Evolutionary conservation across 169 alveolate genomes (phyloP).

Genomic region (Prorocentrum cordatum): DNA sequence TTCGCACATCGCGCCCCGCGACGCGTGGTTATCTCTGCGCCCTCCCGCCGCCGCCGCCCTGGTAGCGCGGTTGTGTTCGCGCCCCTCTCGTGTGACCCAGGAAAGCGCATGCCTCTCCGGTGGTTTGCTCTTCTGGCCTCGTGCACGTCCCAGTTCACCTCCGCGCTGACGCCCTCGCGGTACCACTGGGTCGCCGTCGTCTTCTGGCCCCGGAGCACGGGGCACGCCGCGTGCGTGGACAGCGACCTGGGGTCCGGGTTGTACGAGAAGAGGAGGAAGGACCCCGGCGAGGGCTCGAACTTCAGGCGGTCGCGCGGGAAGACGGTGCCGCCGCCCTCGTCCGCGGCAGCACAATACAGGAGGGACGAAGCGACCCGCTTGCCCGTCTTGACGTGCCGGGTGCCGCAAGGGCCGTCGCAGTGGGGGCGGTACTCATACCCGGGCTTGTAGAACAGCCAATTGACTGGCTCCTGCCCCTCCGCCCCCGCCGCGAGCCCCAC

Average conservation of each 20-base stretch:
- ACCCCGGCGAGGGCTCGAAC: not conserved
- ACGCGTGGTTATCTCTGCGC: too few relatives aligned
- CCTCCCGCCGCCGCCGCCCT: too few relatives aligned
- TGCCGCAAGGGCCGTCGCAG: not conserved
- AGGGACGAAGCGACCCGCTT: not conserved
- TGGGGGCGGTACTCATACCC: not conserved
- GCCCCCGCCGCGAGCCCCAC: not conserved
- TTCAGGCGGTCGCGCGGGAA: not conserved
- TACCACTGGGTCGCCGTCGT: not conserved
- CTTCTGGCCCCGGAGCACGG: not conserved
- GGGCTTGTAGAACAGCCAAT: not conserved
- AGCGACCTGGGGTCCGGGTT: not conserved
- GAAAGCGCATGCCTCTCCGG: too few relatives aligned
- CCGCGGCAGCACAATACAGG: not conserved
- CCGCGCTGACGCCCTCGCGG: not conserved
- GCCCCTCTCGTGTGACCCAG: too few relatives aligned
- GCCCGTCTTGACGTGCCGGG: not conserved
- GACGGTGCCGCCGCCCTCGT: not conserved
- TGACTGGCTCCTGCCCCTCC: not conserved
- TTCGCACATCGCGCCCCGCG: too few relatives aligned
- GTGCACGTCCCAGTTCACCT: too few relatives aligned
- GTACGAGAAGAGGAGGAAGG: not conserved
- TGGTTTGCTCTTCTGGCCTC: too few relatives aligned
- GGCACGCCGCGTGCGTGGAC: not conserved
- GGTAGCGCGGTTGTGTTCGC: too few relatives aligned